Evolutionary conservation across 2,329 filamentous ascomycete genomes (phyloP).

Genomic region (Drechslerella stenobrocha): DNA sequence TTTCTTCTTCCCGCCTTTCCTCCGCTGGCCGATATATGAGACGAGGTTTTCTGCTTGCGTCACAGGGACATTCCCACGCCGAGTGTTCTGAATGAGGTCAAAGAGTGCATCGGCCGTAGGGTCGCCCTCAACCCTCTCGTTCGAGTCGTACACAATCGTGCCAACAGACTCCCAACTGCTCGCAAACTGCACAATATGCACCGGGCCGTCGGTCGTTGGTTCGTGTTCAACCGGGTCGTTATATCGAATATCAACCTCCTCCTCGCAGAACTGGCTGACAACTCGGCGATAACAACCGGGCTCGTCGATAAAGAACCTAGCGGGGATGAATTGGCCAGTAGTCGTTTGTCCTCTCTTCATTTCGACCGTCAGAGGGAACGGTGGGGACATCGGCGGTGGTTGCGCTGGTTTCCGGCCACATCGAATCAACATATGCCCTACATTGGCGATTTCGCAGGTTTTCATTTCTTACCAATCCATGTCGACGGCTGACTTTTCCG

Average conservation of each 20-base stretch:
- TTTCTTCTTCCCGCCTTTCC: constrained; percentile 9
- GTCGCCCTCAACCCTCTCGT: constrained; percentile 11
- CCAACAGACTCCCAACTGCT: constrained; percentile 44
- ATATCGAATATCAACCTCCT: constrained; percentile 38
- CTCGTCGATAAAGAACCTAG: constrained; percentile 40
- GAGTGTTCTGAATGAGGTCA: constrained; percentile 34
- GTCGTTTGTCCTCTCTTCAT: constrained; percentile 23
- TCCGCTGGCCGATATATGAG: constrained; percentile 14
- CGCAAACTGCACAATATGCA: constrained; percentile 33
- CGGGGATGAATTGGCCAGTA: constrained; percentile 21
- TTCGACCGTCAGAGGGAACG: constrained; percentile 22
- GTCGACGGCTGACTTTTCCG: constrained; percentile 40
- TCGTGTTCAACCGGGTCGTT: constrained; percentile 33
- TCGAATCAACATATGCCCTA: not conserved
- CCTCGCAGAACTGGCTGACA: constrained; percentile 28
- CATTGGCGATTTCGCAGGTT: not conserved
- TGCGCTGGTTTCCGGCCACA: constrained; percentile 14
- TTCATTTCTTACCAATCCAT: constrained; percentile 35
- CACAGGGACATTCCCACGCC: constrained; percentile 15
- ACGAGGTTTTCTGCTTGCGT: constrained; percentile 18
- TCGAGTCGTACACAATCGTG: constrained; percentile 17
- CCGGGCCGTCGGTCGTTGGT: constrained; percentile 22
- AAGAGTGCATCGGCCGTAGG: constrained; percentile 15
- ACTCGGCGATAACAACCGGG: constrained; percentile 43
- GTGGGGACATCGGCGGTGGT: constrained; percentile 26